These are phyloP conservation scores for Polyporus arcularius DNA, from an alignment of 768 basidiomycete species.

Conservation along the genomic window DNA sequence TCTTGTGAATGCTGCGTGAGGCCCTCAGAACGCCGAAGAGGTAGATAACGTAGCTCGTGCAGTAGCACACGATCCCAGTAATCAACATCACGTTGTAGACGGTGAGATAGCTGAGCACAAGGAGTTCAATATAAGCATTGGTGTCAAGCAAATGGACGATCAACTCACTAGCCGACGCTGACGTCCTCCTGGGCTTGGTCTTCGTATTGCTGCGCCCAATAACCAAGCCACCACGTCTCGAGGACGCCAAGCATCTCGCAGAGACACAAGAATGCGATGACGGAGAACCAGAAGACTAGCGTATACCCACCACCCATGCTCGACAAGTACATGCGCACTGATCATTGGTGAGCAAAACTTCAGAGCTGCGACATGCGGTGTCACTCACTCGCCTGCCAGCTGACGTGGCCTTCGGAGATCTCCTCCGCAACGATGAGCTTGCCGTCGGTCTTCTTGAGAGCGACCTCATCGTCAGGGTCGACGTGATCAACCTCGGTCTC, in stretches of 20 bases:
- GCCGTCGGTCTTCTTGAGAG: conserved; percentile 22
- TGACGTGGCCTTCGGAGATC: conserved; percentile 37
- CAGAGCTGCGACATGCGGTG: neutral
- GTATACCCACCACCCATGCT: conserved; percentile 28
- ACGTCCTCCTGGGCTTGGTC: conserved; percentile 29
- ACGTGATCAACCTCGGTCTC: conserved; percentile 23
- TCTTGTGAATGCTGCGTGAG: conserved; percentile 34
- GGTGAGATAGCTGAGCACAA: conserved; percentile 29
- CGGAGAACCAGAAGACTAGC: conserved; percentile 31
- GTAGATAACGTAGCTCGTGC: conserved; percentile 24
- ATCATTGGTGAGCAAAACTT: neutral
- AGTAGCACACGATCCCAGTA: conserved; percentile 21
- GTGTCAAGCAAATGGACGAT: too few species aligned
- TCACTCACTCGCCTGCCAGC: conserved; percentile 36
- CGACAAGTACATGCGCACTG: conserved; percentile 34
- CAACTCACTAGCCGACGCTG: conserved; percentile 32
- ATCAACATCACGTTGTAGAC: conserved; percentile 27
- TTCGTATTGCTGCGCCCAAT: conserved; percentile 38
- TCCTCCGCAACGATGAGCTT: conserved; percentile 41
- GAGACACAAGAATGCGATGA: conserved; percentile 18
- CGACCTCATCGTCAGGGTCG: conserved; percentile 14
- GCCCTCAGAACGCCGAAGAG: conserved; percentile 33
- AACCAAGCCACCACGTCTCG: conserved; percentile 38
- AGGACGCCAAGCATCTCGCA: conserved; percentile 19
- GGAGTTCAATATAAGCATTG: neutral